Percentiles rank a stretch among this genome's conserved stretches.
Conservation (phyloP, 2,329 filamentous ascomycete species). For the Zymoseptoria tritici region DNA sequence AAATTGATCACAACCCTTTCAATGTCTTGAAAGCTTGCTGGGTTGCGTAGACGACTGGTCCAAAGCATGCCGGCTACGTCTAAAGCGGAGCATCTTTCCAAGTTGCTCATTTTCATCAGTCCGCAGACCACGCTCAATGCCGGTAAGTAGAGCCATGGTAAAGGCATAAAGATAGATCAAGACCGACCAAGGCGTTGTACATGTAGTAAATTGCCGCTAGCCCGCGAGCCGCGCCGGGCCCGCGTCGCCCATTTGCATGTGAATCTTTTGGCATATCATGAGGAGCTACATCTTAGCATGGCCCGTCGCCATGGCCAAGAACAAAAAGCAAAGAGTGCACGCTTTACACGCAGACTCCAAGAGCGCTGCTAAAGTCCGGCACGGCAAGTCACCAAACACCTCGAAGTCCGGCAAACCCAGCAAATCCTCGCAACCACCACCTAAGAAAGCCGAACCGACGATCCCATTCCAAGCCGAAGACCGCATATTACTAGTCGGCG, state of each 20-base stretch:
- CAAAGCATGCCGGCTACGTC: too few relatives aligned
- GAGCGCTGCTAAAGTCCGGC: conserved; percentile 3
- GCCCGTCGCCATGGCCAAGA: conserved; percentile 16
- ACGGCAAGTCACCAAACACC: conserved; percentile 1
- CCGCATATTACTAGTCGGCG: conserved; percentile 67
- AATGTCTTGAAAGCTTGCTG: too few relatives aligned
- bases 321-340: conserved; percentile 19
- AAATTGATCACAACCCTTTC: too few relatives aligned
- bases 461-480: conserved; percentile 63
- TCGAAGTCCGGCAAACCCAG: conserved; percentile 2
- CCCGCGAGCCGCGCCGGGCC: background rate
- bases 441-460: conserved; percentile 36
- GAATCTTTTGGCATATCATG: background rate
- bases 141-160: too few relatives aligned
- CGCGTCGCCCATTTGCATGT: background rate
- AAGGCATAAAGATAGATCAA: too few relatives aligned
- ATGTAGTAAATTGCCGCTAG: too few relatives aligned
- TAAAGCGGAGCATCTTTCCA: too few relatives aligned
- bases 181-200: too few relatives aligned
- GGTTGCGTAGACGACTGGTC: too few relatives aligned
- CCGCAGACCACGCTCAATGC: too few relatives aligned
- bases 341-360: conserved; percentile 6
- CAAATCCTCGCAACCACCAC: conserved; percentile 4
- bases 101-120: too few relatives aligned
- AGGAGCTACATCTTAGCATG: background rate